These are phyloP conservation scores for Ricinus communis DNA, from an alignment of 345 rosid genomes.

Conservation along the genomic window DNA sequence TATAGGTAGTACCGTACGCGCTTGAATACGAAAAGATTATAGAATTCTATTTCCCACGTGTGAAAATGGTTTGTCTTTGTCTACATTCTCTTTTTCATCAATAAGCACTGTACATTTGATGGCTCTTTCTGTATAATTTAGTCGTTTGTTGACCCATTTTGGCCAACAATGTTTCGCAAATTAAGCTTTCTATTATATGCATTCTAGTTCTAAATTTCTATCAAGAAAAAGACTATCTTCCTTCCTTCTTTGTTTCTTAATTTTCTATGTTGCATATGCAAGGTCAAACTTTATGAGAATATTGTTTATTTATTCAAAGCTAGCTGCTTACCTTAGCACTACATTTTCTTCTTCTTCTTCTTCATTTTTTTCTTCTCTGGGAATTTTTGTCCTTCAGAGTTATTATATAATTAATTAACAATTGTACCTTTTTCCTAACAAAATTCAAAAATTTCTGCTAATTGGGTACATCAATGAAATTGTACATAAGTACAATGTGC, in stretches of 20 bases:
- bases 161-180: not conserved
- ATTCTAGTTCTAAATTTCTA: not conserved
- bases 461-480: too few species aligned
- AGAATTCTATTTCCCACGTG: slow-evolving; percentile 8
- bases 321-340: not conserved
- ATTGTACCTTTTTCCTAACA: too few species aligned
- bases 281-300: not conserved
- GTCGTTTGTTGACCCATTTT: slow-evolving; percentile 16
- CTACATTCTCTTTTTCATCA: not conserved
- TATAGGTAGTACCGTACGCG: slow-evolving; percentile 2
- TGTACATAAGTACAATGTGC: too few species aligned
- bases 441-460: too few species aligned
- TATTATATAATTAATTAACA: too few species aligned
- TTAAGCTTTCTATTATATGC: not conserved
- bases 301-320: not conserved
- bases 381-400: too few species aligned
- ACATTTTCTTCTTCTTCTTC: not conserved
- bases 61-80: slow-evolving; percentile 13
- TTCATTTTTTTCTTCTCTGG: too few species aligned
- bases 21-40: not conserved
- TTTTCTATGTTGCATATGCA: not conserved
- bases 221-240: not conserved
- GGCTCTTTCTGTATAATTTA: not conserved
- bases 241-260: not conserved
- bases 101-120: not conserved